A percentile compares a stretch with the other conserved stretches of the same genome.
Evolutionary conservation across 1,139 yeast species (phyloP).

Genomic region (Casaregolazyma lundiana): DNA sequence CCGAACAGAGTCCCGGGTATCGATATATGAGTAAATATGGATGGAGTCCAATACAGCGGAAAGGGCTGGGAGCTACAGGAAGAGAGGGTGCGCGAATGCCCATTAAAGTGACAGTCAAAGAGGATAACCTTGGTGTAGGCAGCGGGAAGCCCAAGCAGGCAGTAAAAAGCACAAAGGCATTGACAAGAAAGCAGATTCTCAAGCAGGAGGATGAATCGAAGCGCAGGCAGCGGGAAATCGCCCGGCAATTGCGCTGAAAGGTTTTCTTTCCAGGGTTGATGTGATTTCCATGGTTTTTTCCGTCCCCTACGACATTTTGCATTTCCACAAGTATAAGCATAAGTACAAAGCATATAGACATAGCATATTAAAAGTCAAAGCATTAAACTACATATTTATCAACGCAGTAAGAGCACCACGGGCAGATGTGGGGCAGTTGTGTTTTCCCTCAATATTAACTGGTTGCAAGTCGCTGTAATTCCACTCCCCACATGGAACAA

Average conservation of each 20-base stretch:
- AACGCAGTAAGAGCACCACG: too few species aligned
- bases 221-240: constrained; percentile 15
- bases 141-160: constrained; percentile 10
- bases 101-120: constrained; percentile 16
- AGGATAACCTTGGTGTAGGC: constrained; percentile 23
- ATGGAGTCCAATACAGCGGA: constrained; percentile 23
- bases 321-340: background rate
- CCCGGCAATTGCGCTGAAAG: constrained; percentile 15
- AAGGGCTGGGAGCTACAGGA: constrained; percentile 25
- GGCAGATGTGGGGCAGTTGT: too few species aligned
- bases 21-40: constrained; percentile 23
- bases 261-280: too few species aligned
- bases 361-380: background rate
- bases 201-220: constrained; percentile 13
- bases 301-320: background rate
- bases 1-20: constrained; percentile 17
- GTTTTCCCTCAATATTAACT: too few species aligned
- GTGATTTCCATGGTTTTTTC: background rate
- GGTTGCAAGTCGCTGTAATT: background rate
- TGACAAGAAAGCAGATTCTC: constrained; percentile 15
- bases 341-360: too few species aligned
- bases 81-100: constrained; percentile 25
- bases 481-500: constrained; percentile 1
- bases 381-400: too few species aligned
- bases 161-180: constrained; percentile 8